phyloP scores from a whole-genome alignment of 2,329 filamentous ascomycete genomes.

The Colletotrichum cordylinicola region DNA sequence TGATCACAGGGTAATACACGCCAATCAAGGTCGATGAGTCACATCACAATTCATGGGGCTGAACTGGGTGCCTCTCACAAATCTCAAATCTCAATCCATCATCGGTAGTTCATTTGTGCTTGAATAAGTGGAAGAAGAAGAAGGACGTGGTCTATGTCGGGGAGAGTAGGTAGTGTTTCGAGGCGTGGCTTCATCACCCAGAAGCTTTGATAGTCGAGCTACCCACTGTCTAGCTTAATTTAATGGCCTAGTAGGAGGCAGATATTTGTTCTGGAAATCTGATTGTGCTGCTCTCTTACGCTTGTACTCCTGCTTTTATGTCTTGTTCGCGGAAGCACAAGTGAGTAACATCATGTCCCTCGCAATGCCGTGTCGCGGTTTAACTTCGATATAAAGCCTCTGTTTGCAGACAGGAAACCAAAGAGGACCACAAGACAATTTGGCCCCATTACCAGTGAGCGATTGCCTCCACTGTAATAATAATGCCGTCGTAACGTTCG shows the following conservation, averaged over 20 bases:
- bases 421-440: not conserved
- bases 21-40: not conserved
- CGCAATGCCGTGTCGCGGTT: not conserved
- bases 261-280: rapidly evolving
- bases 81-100: not conserved
- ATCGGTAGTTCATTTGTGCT: not conserved
- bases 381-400: not conserved
- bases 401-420: not conserved
- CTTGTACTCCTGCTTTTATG: not conserved
- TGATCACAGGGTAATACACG: not conserved
- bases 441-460: no score
- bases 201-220: rapidly evolving
- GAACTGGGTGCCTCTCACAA: not conserved
- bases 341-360: not conserved
- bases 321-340: not conserved
- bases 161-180: not conserved
- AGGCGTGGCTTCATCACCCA: not conserved
- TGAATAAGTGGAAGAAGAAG: not conserved
- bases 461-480: not conserved
- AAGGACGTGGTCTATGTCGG: rapidly evolving
- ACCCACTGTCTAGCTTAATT: not conserved
- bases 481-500: not conserved
- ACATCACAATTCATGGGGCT: rapidly evolving
- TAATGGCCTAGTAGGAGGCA: rapidly evolving
- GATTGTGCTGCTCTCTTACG: not conserved